Evolutionary conservation across 2,329 filamentous ascomycete species (phyloP), one percentile per base, ranked within the genome.

Genomic region (Fusarium transvaalense): DNA sequence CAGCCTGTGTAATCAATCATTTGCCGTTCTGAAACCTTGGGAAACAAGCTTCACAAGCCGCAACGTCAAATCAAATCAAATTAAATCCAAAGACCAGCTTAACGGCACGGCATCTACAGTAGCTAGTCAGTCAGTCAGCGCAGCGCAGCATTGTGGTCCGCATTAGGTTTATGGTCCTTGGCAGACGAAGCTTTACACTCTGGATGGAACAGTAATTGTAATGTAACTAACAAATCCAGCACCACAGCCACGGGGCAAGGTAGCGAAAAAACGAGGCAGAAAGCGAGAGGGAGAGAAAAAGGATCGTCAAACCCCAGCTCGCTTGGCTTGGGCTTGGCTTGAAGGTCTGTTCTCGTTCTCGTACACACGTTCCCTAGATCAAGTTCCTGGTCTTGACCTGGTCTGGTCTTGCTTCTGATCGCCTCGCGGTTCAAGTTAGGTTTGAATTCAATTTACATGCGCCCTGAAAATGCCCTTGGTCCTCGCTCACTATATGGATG

Each of bases 401-500:
- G 10, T 32, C 31, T 42, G 47, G 27, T 31, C 17, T 27, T 50
- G 47, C 34, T 45, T 32, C 19, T 59, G 52, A 59, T 60, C 59
- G 68, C 62, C 65, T 65, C 62, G 59, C 41, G 39, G 39, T 60
- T 64, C 37, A 37, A 27, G 45, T 51, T 64, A 27, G 45, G 45
- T 64, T 64, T 41, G 23, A 23, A 21, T 41, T 46, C 35, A 64
- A 56, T 63, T 41, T 64, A 45, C 60, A 47, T 69, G 66, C 66
- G 66, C 66, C 66, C 54, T 69, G 61, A 69, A 57, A 62, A 69
- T 58, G 48, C 61, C 56, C 52, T 50, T 55, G 47, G 43, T 46
- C 34, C 29, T 64, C 60, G 45, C 27, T 29, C 29, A 3, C 29
- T 38, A 35, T 35, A 45, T 43, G 43, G 41, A 31, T 37, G 43